phyloP scores from a whole-genome alignment of 1,139 yeast genomes.

The Candida anutae region DNA sequence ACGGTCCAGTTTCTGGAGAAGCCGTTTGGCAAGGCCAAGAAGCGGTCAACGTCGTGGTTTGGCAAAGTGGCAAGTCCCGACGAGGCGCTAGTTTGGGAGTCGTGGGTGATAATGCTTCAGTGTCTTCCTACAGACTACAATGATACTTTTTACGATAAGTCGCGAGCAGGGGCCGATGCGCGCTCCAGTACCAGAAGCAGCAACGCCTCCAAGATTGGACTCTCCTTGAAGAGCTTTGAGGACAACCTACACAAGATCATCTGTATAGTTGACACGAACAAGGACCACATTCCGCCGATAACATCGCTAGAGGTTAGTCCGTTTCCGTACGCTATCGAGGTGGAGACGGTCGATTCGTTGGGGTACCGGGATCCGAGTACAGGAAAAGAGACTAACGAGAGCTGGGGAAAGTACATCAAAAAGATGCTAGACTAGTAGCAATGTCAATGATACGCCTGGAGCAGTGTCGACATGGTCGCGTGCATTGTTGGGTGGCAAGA shows the following conservation, averaged over 20 bases:
- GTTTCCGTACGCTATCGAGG: constrained; percentile 47
- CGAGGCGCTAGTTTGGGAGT: constrained; percentile 29
- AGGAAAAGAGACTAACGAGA: constrained; percentile 15
- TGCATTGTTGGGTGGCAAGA: neutral
- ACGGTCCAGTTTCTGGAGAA: constrained; percentile 23
- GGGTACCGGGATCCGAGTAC: constrained; percentile 5
- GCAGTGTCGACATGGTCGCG: neutral
- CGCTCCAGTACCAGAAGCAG: constrained; percentile 1
- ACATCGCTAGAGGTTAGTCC: constrained; percentile 60
- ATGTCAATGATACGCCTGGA: neutral
- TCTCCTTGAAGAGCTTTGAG: constrained; percentile 33
- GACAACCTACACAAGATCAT: constrained; percentile 39
- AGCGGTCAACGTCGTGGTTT: constrained; percentile 35
- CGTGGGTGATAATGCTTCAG: constrained; percentile 32
- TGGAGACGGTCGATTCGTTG: constrained; percentile 9
- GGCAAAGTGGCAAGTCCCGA: constrained; percentile 21
- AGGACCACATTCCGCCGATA: constrained; percentile 68
- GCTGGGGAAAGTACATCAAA: constrained; percentile 45
- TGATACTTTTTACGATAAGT: constrained; percentile 1
- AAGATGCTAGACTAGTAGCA: constrained; percentile 29
- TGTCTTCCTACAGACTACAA: constrained; percentile 20
- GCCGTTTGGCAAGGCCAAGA: constrained; percentile 20
- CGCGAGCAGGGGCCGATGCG: neutral
- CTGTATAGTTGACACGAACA: constrained; percentile 45
- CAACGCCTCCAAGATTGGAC: constrained; percentile 9